Percentiles rank a stretch among this genome's conserved stretches.
phyloP scores from a whole-genome alignment of 768 basidiomycete genomes.

The Psilocybe cyanescens region DNA sequence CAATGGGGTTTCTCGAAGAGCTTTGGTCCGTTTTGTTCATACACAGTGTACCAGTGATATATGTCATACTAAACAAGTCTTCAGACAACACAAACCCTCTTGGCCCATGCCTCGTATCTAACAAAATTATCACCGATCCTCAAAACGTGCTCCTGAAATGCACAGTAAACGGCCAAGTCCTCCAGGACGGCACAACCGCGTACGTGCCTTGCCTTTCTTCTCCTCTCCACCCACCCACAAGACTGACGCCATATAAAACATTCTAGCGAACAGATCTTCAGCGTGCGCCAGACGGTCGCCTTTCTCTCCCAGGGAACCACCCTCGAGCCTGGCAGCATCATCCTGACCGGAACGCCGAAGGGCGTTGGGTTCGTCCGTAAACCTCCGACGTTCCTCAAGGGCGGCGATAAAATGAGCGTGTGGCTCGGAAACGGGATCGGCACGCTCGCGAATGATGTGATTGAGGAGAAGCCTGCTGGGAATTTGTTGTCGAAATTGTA shows the following conservation, averaged over 20 bases:
- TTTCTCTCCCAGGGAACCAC: constrained; percentile 88
- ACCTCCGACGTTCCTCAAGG: constrained; percentile 69
- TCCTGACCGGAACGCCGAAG: constrained; percentile 82
- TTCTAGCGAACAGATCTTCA: constrained; percentile 80
- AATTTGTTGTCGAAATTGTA: constrained; percentile 44
- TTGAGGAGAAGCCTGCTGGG: constrained; percentile 56
- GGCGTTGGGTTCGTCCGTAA: constrained; percentile 82
- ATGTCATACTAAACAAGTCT: neutral
- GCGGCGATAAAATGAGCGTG: constrained; percentile 72
- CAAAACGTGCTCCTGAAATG: constrained; percentile 66
- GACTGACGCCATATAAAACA: neutral
- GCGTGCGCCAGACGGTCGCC: constrained; percentile 72
- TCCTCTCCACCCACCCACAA: neutral
- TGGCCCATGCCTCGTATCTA: constrained; percentile 81
- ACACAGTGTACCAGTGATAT: neutral
- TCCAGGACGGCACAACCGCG: constrained; percentile 85
- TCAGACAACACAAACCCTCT: constrained; percentile 73
- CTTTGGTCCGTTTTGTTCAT: constrained; percentile 58
- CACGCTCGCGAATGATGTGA: constrained; percentile 77
- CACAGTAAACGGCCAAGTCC: constrained; percentile 62
- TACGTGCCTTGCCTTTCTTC: constrained; percentile 28
- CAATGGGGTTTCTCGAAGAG: constrained; percentile 92
- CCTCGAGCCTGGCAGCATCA: constrained; percentile 78
- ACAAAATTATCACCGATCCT: constrained; percentile 64
- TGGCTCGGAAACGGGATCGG: constrained; percentile 79